Evolutionary conservation across 2,329 filamentous ascomycete genomes (phyloP).

Genomic region (Colletotrichum filicis): DNA sequence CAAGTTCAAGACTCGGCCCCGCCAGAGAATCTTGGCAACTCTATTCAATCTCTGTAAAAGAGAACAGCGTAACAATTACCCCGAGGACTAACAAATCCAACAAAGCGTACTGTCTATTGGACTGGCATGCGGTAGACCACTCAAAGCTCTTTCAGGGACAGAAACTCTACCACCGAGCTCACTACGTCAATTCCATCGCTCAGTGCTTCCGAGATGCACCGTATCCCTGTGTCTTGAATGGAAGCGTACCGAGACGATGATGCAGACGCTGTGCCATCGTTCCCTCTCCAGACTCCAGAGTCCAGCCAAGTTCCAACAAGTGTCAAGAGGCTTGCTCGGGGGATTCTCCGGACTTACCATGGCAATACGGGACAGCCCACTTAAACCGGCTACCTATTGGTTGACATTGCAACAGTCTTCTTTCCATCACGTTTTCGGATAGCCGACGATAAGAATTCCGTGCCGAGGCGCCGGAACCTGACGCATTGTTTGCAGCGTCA

Average conservation of each 20-base stretch:
- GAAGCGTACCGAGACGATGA: background rate
- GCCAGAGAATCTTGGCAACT: background rate
- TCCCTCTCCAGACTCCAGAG: background rate
- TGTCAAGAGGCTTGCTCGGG: background rate
- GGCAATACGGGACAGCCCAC: slow-evolving; percentile 16
- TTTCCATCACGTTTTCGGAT: background rate
- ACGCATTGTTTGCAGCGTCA: background rate
- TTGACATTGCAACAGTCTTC: background rate
- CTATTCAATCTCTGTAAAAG: background rate
- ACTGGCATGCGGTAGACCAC: background rate
- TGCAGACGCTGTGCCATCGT: background rate
- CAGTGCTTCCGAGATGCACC: background rate
- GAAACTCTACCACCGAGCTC: background rate
- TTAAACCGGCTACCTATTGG: slow-evolving; percentile 1
- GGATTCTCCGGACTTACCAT: background rate
- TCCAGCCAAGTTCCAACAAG: background rate
- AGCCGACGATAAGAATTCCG: slow-evolving; percentile 23
- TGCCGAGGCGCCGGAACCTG: background rate
- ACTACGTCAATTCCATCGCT: background rate
- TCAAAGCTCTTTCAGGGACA: background rate
- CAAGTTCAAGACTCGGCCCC: background rate
- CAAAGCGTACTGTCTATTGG: no score
- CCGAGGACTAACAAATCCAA: background rate
- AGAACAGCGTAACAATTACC: background rate
- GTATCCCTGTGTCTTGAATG: background rate